These are phyloP conservation scores for Gaeumannomyces tritici DNA, from an alignment of 2,329 filamentous ascomycete genomes.

Conservation along the genomic window DNA sequence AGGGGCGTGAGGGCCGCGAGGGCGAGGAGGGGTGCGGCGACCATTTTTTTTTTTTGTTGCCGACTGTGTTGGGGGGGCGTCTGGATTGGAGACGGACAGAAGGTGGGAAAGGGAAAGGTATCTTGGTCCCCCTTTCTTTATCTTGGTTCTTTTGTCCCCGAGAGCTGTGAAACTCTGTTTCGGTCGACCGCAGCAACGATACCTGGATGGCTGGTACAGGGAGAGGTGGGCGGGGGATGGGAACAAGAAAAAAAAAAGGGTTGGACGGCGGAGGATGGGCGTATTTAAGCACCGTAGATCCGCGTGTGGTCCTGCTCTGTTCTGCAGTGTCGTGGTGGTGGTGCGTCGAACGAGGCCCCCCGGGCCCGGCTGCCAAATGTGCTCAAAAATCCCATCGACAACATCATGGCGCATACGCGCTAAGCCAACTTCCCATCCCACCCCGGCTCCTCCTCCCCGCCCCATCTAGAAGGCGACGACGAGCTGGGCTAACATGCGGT, in stretches of 20 bases:
- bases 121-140: no score
- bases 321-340: no score
- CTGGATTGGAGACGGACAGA: neutral
- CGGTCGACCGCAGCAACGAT: neutral
- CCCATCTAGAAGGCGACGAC: neutral
- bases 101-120: no score
- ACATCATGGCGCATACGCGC: neutral
- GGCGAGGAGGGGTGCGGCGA: constrained; percentile 17
- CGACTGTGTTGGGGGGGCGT: neutral
- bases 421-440: neutral
- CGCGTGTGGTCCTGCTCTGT: no score
- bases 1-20: constrained; percentile 24
- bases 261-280: neutral
- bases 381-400: neutral
- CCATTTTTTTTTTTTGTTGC: constrained; percentile 10
- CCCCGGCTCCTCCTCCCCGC: no score
- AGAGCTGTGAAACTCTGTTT: neutral
- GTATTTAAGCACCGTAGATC: neutral
- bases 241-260: neutral
- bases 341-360: neutral
- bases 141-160: no score
- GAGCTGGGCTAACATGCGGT: neutral
- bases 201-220: neutral
- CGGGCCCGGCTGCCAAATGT: neutral
- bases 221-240: no score